These are phyloP conservation scores for Speleostelium caveatum DNA, from an alignment of 78 protist species.

Conservation along the genomic window DNA sequence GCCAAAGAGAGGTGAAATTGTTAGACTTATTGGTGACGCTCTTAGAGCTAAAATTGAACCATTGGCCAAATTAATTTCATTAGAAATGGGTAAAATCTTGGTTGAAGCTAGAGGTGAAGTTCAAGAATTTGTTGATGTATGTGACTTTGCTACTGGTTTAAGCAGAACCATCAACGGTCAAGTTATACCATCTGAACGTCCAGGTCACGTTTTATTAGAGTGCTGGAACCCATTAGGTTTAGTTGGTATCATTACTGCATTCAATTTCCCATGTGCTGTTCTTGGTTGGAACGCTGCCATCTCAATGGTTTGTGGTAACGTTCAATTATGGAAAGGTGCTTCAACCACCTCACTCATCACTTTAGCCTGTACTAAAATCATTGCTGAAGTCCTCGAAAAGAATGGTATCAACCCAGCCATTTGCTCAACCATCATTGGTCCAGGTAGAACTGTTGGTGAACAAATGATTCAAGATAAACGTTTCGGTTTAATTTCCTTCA, in stretches of 20 bases:
- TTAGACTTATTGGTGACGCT: constrained; percentile 88
- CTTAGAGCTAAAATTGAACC: constrained; percentile 80
- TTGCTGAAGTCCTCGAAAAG: constrained; percentile 84
- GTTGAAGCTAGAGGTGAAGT: constrained; percentile 95
- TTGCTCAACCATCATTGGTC: constrained; percentile 80
- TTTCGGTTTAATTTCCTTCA: constrained; percentile 92
- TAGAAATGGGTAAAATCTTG: constrained; percentile 95
- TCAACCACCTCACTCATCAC: constrained; percentile 84
- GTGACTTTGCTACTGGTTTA: constrained; percentile 94
- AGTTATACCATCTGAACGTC: constrained; percentile 93
- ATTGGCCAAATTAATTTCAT: constrained; percentile 88
- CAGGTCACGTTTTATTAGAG: constrained; percentile 89
- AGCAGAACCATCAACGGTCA: constrained; percentile 87
- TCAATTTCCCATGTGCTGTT: constrained; percentile 97
- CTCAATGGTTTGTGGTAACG: constrained; percentile 85
- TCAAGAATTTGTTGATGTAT: constrained; percentile 94
- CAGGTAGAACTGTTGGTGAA: constrained; percentile 90
- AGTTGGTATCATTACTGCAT: constrained; percentile 94
- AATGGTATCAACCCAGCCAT: constrained; percentile 83
- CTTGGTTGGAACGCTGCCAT: constrained; percentile 94
- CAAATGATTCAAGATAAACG: constrained; percentile 81
- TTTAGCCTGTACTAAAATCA: constrained; percentile 87
- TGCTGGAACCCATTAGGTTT: constrained; percentile 95
- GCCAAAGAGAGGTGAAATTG: constrained; percentile 95
- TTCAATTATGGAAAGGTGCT: constrained; percentile 92